Conservation (phyloP, 1,139 yeast species). For the Magnusiomyces suaveolens region DNA sequence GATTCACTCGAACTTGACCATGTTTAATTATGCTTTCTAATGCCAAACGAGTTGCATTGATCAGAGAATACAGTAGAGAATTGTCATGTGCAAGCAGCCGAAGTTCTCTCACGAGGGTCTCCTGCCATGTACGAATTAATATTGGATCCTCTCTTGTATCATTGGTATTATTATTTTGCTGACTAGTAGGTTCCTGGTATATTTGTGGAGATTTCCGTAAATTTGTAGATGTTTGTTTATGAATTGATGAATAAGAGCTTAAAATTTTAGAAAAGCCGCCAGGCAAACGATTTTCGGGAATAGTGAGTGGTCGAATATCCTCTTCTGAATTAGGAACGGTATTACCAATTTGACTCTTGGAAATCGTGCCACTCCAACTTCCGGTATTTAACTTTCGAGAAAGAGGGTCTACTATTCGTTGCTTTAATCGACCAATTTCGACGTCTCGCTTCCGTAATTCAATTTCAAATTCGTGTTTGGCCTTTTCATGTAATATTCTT, state of each 20-base stretch:
- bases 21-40: background rate
- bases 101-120: background rate
- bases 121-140: conserved; percentile 1
- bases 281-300: background rate
- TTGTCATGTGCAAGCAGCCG: conserved; percentile 2
- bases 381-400: background rate
- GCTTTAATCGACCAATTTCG: conserved; percentile 2
- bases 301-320: background rate
- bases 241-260: background rate
- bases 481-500: background rate
- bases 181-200: background rate
- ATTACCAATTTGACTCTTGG: background rate
- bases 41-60: background rate
- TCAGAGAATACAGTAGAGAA: background rate
- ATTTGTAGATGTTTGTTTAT: background rate
- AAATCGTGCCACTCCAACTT: background rate
- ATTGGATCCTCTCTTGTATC: background rate
- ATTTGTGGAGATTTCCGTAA: background rate
- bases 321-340: background rate
- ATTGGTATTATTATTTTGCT: background rate
- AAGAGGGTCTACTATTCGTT: background rate
- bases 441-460: conserved; percentile 2
- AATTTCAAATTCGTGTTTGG: conserved; percentile 1
- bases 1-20: background rate
- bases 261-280: background rate